Evolutionary conservation across 371 early-diverging fungal species (phyloP).

Genomic region (Rhizopus delemar): DNA sequence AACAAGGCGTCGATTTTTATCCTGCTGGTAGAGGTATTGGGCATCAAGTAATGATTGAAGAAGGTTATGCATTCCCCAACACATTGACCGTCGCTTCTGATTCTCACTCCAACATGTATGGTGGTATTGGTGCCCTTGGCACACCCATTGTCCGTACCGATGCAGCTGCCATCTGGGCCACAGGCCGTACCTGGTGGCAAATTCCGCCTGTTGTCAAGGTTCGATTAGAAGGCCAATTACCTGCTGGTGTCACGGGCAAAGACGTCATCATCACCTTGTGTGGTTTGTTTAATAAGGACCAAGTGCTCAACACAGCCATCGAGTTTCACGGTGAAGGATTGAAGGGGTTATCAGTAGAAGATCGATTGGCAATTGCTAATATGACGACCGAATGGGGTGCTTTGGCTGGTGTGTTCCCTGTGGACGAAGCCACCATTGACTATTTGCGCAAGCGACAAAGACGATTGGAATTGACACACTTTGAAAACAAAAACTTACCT

Average conservation of each 20-base stretch:
- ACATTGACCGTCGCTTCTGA: constrained; percentile 95
- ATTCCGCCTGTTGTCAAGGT: constrained; percentile 92
- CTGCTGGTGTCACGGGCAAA: constrained; percentile 88
- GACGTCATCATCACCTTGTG: constrained; percentile 94
- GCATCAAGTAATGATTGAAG: constrained; percentile 95
- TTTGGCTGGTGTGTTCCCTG: constrained; percentile 93
- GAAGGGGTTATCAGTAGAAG: constrained; percentile 73
- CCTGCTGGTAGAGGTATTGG: constrained; percentile 97
- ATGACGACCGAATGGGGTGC: constrained; percentile 99
- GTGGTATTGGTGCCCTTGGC: constrained; percentile 91
- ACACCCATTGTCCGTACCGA: constrained; percentile 97
- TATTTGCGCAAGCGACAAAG: constrained; percentile 72
- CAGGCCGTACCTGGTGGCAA: constrained; percentile 97
- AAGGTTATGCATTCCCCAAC: constrained; percentile 92
- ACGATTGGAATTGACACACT: constrained; percentile 56
- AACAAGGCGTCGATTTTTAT: constrained; percentile 89
- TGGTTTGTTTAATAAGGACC: constrained; percentile 79
- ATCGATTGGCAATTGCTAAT: constrained; percentile 93
- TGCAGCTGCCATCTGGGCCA: constrained; percentile 97
- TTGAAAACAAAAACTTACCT: constrained; percentile 52
- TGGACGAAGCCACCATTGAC: constrained; percentile 74
- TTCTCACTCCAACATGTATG: constrained; percentile 98
- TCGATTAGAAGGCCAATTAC: constrained; percentile 70
- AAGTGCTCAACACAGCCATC: constrained; percentile 92
- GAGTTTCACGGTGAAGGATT: constrained; percentile 88